Evolutionary conservation across 176 grass and related monocot genomes (phyloP).

Genomic region (Eremochloa ophiuroides): DNA sequence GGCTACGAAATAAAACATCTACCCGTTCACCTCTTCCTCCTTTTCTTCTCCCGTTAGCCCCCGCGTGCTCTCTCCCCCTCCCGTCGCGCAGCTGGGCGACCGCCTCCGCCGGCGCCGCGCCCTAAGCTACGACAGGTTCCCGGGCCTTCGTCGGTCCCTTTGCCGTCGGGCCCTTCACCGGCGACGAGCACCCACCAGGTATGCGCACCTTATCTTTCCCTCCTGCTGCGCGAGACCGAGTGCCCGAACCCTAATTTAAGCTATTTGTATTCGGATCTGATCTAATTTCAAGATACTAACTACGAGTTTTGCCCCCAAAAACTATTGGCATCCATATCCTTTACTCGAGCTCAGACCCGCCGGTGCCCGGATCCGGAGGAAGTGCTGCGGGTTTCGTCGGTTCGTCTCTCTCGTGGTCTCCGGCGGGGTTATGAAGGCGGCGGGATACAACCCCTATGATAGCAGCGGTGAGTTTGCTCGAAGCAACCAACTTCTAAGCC

Average conservation of each 20-base stretch:
- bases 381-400: slow-evolving; percentile 4
- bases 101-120: not conserved
- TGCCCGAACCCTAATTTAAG: not conserved
- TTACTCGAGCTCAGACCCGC: not conserved
- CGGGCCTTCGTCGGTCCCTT: not conserved
- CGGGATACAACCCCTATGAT: slow-evolving; percentile 68
- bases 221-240: not conserved
- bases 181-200: not conserved
- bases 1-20: not conserved
- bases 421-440: slow-evolving; percentile 32
- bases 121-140: not conserved
- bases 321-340: not conserved
- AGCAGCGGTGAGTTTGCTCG: slow-evolving; percentile 71
- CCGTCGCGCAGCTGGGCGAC: not conserved
- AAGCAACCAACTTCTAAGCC: not conserved
- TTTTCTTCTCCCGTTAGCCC: not conserved
- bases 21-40: not conserved
- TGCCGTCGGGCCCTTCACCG: not conserved
- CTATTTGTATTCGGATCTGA: not conserved
- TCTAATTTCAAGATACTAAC: not conserved
- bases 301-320: not conserved
- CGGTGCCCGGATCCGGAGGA: slow-evolving; percentile 3
- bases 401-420: not conserved
- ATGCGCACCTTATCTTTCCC: not conserved
- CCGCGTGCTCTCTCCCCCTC: not conserved